phyloP scores from a whole-genome alignment of 306 rosid species.

The Cucumis cinereus region DNA sequence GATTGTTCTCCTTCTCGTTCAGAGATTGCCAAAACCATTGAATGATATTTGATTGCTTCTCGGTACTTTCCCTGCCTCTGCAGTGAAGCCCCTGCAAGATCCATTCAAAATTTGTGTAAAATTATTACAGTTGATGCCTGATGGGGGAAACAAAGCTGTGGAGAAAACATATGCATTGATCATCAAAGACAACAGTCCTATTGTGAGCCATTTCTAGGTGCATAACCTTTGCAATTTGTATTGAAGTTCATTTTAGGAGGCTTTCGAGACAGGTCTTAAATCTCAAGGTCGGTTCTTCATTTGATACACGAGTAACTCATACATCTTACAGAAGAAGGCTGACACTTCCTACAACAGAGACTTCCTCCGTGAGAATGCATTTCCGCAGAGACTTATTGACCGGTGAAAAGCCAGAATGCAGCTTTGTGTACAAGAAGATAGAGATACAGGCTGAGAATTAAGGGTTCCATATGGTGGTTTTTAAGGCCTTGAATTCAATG shows the following conservation, averaged over 20 bases:
- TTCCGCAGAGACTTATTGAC: not conserved
- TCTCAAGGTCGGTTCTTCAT: not conserved
- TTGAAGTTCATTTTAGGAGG: not conserved
- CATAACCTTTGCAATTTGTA: not conserved
- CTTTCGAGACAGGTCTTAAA: not conserved
- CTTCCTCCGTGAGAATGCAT: not conserved
- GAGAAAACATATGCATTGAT: not conserved
- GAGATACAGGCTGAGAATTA: not conserved
- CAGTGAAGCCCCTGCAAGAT: constrained; percentile 65
- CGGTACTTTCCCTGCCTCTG: constrained; percentile 82
- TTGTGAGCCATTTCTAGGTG: not conserved
- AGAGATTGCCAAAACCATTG: constrained; percentile 69
- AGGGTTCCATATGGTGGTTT: not conserved
- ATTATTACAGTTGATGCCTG: not conserved
- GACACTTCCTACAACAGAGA: not conserved
- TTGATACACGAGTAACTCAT: not conserved
- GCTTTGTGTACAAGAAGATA: not conserved
- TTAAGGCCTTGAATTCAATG: not conserved
- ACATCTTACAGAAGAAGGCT: not conserved
- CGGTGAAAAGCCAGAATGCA: not conserved
- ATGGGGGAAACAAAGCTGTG: not conserved
- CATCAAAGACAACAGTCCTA: not conserved
- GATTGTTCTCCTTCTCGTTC: constrained; percentile 79
- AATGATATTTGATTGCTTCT: constrained; percentile 80
- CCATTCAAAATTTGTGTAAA: not conserved